These are phyloP conservation scores for Panellus pusillus DNA, from an alignment of 768 basidiomycete genomes.

Conservation along the genomic window DNA sequence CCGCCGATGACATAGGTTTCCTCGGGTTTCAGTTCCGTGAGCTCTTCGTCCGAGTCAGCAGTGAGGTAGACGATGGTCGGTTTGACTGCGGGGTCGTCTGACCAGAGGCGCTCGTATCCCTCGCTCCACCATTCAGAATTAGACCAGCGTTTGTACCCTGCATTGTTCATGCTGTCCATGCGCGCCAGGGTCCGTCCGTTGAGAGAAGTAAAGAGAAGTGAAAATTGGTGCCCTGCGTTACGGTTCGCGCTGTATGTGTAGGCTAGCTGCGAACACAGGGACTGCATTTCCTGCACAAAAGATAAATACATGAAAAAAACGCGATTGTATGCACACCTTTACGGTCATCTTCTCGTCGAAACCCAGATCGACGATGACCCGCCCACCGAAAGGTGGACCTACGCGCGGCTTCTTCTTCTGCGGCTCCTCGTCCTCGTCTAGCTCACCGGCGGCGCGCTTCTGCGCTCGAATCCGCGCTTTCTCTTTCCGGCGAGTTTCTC, in stretches of 20 bases:
- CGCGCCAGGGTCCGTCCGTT: slow-evolving; percentile 66
- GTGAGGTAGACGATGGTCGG: slow-evolving; percentile 85
- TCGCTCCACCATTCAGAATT: slow-evolving; percentile 83
- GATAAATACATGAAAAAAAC: not conserved
- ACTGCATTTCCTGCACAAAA: slow-evolving; percentile 76
- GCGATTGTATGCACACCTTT: slow-evolving; percentile 58
- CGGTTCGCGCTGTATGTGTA: slow-evolving; percentile 91
- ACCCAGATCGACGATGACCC: slow-evolving; percentile 81
- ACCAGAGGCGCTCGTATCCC: slow-evolving; percentile 72
- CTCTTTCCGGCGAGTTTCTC: slow-evolving; percentile 79
- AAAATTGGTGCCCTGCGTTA: slow-evolving; percentile 66
- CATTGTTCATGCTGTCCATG: slow-evolving; percentile 63
- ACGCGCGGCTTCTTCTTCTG: slow-evolving; percentile 33
- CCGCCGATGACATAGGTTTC: slow-evolving; percentile 96
- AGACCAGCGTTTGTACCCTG: slow-evolving; percentile 77
- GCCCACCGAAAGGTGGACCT: slow-evolving; percentile 42
- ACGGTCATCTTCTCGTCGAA: slow-evolving; percentile 94
- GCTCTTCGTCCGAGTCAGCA: slow-evolving; percentile 86
- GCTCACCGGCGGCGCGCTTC: slow-evolving; percentile 65
- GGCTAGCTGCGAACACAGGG: slow-evolving; percentile 86
- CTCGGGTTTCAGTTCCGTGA: slow-evolving; percentile 77
- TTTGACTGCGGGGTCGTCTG: slow-evolving; percentile 31
- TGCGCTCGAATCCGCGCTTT: slow-evolving; percentile 64
- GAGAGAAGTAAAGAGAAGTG: slow-evolving; percentile 78
- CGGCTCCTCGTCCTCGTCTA: slow-evolving; percentile 44